A percentile compares a stretch with the other conserved stretches of the same genome.
Conservation (phyloP, 2,329 filamentous ascomycete species). For the Trichoderma gracile region DNA sequence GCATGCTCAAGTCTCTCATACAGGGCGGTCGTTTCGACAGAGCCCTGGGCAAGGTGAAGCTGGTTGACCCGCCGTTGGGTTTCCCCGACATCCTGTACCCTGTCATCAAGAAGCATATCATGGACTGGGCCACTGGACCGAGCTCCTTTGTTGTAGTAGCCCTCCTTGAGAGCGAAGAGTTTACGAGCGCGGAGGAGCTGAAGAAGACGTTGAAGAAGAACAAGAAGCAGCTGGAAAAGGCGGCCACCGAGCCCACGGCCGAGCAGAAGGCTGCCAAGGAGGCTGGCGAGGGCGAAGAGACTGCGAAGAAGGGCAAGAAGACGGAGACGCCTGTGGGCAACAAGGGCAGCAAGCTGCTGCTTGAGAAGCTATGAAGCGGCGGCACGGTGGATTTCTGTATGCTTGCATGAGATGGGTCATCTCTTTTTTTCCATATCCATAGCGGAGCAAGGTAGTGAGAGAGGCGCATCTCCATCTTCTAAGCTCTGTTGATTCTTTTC, state of each 20-base stretch:
- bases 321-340: conserved; percentile 56
- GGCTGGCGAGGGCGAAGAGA: conserved; percentile 48
- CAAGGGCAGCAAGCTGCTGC: conserved; percentile 60
- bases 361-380: conserved; percentile 53
- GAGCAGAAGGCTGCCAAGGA: conserved; percentile 55
- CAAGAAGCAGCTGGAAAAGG: conserved; percentile 69
- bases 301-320: conserved; percentile 48
- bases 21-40: conserved; percentile 86
- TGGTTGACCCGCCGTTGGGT: conserved; percentile 71
- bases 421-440: not conserved
- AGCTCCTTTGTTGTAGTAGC: conserved; percentile 86
- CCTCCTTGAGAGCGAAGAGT: conserved; percentile 73
- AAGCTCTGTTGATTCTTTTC: not conserved
- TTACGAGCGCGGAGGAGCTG: conserved; percentile 66
- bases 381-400: not conserved
- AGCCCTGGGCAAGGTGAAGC: conserved; percentile 67
- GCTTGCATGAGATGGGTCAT: not conserved
- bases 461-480: not conserved
- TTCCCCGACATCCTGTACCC: conserved; percentile 84
- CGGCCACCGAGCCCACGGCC: conserved; percentile 59
- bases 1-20: conserved; percentile 88
- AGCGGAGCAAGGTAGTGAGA: not conserved
- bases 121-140: conserved; percentile 82
- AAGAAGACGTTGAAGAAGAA: conserved; percentile 70
- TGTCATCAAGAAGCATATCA: conserved; percentile 70